Evolutionary conservation across 306 rosid genomes (phyloP).

Genomic region (Adenanthera pavonina): DNA sequence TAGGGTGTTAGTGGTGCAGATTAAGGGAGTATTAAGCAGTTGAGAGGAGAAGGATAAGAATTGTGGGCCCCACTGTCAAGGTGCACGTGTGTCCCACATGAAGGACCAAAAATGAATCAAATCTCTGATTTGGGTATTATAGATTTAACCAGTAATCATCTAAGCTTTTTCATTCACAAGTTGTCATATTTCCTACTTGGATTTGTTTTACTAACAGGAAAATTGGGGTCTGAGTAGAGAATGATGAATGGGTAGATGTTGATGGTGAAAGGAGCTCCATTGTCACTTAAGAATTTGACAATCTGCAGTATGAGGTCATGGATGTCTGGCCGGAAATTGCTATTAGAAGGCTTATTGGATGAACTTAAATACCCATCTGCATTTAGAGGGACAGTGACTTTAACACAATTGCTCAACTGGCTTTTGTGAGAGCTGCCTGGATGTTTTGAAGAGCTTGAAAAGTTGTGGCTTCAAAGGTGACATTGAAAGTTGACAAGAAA

Average conservation of each 20-base stretch:
- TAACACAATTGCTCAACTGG: slow-evolving; percentile 63
- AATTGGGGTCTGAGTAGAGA: slow-evolving; percentile 60
- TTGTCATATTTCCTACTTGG: no score
- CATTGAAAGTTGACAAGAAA: slow-evolving; percentile 72
- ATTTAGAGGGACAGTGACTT: slow-evolving; percentile 74
- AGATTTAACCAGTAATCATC: no score
- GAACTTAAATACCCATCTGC: slow-evolving; percentile 73
- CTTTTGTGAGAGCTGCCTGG: slow-evolving; percentile 78
- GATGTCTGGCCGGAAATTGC: slow-evolving; percentile 73
- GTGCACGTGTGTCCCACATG: no score
- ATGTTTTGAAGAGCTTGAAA: slow-evolving; percentile 86
- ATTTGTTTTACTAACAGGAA: no score
- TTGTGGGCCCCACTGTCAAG: no score
- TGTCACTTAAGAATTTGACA: slow-evolving; percentile 72
- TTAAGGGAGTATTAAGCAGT: no score
- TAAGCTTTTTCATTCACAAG: no score
- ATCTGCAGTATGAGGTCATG: no score
- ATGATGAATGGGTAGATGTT: slow-evolving; percentile 94
- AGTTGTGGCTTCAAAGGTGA: slow-evolving; percentile 64
- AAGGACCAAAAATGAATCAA: no score
- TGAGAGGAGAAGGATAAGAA: no score
- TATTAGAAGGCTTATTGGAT: slow-evolving; percentile 63
- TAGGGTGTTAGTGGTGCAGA: no score
- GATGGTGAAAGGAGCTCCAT: slow-evolving; percentile 77
- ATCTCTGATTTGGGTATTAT: no score